Base-by-base conservation (phyloP, 805 yeast genomes). In the Wickerhamiella siamensis region DNA sequence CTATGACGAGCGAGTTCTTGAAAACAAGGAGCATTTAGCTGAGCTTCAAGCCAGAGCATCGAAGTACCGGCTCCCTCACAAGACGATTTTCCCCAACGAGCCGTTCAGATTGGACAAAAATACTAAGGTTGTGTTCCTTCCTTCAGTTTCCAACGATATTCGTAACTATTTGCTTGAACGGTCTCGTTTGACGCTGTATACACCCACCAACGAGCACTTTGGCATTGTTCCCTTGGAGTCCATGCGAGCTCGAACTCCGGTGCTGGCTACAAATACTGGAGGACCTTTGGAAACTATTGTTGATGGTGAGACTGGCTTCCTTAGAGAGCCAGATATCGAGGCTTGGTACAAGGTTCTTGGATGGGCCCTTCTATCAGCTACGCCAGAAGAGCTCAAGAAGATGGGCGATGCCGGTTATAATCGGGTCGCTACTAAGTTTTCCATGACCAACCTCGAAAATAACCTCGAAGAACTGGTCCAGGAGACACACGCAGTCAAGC, bases 201-300 rank as follows among this genome's bases (percentile, higher is more conserved):
- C 99, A 0, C 98, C 99, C 2, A 69, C 81, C 0, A 72, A 71
- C 52, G 98, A 91, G 59, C 99, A 91, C 62, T 91, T 91, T 57
- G 99, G 99, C 12, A 91, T 91, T 48, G 99, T 91, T 8, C 99
- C 99, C 1, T 68, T 91, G 14, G 98, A 91, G 58, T 87, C 95
- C 10, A 87, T 91, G 96, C 69, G 79, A 37, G 67, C 73, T 43
- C 79, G 82, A 22, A 78, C 79, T 0, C 84, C 94, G 0, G 95
- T 87, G 0, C 62, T 91, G 40, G 95, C 95, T 0, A 78, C 79
- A 4, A 75, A 82, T 53, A 75, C 75, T 32, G 99, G 98, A 21
- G 99, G 99, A 0, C 98, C 98, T 0, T 61, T 77, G 29, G 99
- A 91, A 56, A 79, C 95, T 0, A 64, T 80, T 8, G 67, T 65